A percentile compares a stretch with the other conserved stretches of the same genome.
Evolutionary conservation across 2,329 filamentous ascomycete genomes (phyloP).

Genomic region (Lachnellula willkommii): DNA sequence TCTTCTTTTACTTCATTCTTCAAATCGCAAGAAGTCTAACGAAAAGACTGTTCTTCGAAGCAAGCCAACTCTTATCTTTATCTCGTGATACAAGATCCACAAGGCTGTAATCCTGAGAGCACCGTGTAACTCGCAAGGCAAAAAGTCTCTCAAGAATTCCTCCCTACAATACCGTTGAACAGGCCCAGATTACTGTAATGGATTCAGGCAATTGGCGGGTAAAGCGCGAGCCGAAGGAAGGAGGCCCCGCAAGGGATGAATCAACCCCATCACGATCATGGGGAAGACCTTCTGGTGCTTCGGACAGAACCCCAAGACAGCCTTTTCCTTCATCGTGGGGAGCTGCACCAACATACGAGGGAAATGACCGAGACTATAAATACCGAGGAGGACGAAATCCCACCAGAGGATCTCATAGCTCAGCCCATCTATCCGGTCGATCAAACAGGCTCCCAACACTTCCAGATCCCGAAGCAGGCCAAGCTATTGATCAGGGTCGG

Average conservation of each 20-base stretch:
- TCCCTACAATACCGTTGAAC: too few species aligned
- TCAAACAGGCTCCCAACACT: background rate
- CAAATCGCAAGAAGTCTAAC: too few species aligned
- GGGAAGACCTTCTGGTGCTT: background rate
- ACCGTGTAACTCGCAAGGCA: too few species aligned
- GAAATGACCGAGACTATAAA: background rate
- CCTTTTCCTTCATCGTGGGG: background rate
- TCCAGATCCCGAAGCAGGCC: conserved; percentile 5
- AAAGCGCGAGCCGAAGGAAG: conserved; percentile 15
- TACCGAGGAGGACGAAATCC: background rate
- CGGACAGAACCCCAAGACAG: background rate
- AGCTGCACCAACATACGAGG: background rate
- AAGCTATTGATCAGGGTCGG: conserved; percentile 24
- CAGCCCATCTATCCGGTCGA: background rate
- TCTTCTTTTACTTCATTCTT: too few species aligned
- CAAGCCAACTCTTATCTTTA: too few species aligned
- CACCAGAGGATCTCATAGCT: background rate
- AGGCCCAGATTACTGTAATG: conserved; percentile 8
- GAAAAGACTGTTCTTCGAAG: too few species aligned
- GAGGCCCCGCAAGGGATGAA: background rate
- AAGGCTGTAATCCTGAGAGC: too few species aligned
- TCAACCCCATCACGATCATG: background rate
- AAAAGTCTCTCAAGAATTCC: too few species aligned
- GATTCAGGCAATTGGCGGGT: conserved; percentile 26
- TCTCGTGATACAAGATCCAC: too few species aligned